phyloP scores from a whole-genome alignment of 208 protist genomes.

The Phytomonas sp. region DNA sequence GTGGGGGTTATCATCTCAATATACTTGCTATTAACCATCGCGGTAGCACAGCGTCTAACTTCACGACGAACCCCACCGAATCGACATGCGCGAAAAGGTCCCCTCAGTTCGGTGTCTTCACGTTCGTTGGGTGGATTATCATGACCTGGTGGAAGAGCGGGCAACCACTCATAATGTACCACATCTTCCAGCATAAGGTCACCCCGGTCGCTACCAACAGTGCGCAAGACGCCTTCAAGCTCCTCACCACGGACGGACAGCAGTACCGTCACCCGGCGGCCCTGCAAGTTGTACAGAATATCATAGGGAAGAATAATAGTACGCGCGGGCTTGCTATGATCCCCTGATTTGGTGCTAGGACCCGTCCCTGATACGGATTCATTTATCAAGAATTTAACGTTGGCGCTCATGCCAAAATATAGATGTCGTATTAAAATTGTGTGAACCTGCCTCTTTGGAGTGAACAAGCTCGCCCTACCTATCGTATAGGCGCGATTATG shows the following conservation, averaged over 20 bases:
- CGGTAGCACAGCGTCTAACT: slow-evolving; percentile 30
- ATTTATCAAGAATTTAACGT: slow-evolving; percentile 19
- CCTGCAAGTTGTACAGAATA: slow-evolving; percentile 52
- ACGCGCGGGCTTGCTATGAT: background rate
- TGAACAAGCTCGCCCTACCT: background rate
- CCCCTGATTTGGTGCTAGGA: background rate
- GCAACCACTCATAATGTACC: slow-evolving; percentile 39
- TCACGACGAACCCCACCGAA: slow-evolving; percentile 35
- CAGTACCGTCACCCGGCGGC: slow-evolving; percentile 64
- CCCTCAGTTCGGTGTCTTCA: background rate
- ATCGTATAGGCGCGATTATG: background rate
- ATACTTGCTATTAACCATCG: slow-evolving; percentile 67
- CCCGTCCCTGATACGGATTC: background rate
- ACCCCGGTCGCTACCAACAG: slow-evolving; percentile 59
- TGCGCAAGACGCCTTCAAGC: slow-evolving; percentile 52
- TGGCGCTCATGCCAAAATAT: slow-evolving; percentile 19
- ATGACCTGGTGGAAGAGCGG: background rate
- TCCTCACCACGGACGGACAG: slow-evolving; percentile 45
- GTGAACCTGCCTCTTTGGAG: background rate
- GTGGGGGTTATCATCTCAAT: slow-evolving; percentile 63
- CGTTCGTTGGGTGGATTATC: background rate
- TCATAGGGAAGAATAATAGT: slow-evolving; percentile 61
- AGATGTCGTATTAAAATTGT: background rate
- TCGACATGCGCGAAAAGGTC: slow-evolving; percentile 11
- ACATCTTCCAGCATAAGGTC: slow-evolving; percentile 68